phyloP scores from a whole-genome alignment of 2,329 filamentous ascomycete species.

The Teratosphaeria destructans region DNA sequence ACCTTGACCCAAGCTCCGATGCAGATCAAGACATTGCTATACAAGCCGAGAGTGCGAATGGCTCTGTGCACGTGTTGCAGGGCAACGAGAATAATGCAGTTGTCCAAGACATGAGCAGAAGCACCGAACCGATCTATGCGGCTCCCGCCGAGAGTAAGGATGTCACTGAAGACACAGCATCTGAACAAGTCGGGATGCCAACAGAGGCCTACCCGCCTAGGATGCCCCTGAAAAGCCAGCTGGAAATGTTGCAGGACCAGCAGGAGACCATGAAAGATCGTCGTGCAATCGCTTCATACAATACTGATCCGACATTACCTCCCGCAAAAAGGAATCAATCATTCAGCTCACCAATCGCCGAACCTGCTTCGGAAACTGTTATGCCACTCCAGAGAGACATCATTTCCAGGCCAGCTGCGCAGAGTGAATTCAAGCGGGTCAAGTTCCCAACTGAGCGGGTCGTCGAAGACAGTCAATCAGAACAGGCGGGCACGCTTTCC shows the following conservation, averaged over 20 bases:
- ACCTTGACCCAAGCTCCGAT: conserved; percentile 16
- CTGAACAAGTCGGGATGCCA: not conserved
- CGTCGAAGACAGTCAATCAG: conserved; percentile 1
- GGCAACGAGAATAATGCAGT: not conserved
- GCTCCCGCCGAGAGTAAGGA: not conserved
- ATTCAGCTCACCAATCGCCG: not conserved
- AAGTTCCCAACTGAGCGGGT: conserved; percentile 1
- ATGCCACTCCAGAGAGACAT: not conserved
- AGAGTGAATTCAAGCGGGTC: not conserved
- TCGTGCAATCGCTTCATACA: not conserved
- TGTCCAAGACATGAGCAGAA: not conserved
- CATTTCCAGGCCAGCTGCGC: not conserved
- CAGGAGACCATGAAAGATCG: not conserved
- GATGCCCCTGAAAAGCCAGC: not conserved
- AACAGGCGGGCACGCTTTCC: not conserved
- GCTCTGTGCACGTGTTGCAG: not conserved
- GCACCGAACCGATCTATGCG: not conserved
- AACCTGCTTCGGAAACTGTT: not conserved
- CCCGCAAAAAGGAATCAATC: not conserved
- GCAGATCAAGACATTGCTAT: conserved; percentile 2
- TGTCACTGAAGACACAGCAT: not conserved
- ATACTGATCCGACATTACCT: not conserved
- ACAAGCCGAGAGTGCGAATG: not conserved
- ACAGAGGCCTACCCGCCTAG: not conserved
- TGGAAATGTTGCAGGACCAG: not conserved